Percentiles rank a stretch among this genome's conserved stretches.
phyloP scores from a whole-genome alignment of 179 eudicot species.

The Carnegiea gigantea region DNA sequence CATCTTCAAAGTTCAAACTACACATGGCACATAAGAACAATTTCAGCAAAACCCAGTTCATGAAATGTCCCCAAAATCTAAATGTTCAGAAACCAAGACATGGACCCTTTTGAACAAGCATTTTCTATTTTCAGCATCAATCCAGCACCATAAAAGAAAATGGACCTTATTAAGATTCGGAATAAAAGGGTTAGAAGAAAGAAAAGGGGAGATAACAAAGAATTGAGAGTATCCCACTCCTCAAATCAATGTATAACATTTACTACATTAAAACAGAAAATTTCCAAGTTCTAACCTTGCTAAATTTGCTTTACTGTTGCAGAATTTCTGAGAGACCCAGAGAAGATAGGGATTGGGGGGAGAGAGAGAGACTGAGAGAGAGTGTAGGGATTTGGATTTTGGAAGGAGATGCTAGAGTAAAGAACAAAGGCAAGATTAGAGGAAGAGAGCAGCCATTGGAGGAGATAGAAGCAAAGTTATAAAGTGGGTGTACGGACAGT shows the following conservation, averaged over 20 bases:
- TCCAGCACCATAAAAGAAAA: background rate
- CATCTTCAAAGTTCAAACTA: background rate
- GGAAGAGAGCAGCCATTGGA: conserved; percentile 18
- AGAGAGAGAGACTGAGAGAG: conserved; percentile 12
- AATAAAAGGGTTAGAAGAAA: background rate
- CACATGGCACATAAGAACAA: background rate
- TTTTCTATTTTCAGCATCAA: conserved; percentile 3
- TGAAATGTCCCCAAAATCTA: background rate
- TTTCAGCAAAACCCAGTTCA: background rate
- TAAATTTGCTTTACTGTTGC: background rate
- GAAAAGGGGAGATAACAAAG: background rate
- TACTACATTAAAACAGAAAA: background rate
- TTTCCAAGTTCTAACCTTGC: background rate
- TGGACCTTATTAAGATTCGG: background rate
- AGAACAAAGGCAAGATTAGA: background rate
- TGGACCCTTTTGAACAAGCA: background rate
- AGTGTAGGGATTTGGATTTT: background rate
- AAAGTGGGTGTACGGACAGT: background rate
- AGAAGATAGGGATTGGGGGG: background rate
- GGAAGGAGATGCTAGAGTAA: background rate
- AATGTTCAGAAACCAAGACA: background rate
- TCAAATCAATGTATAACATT: background rate
- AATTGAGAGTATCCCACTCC: background rate
- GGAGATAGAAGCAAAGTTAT: background rate
- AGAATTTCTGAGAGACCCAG: background rate